Conservation (phyloP, 345 rosid genomes). For the Lagerstroemia speciosa region DNA sequence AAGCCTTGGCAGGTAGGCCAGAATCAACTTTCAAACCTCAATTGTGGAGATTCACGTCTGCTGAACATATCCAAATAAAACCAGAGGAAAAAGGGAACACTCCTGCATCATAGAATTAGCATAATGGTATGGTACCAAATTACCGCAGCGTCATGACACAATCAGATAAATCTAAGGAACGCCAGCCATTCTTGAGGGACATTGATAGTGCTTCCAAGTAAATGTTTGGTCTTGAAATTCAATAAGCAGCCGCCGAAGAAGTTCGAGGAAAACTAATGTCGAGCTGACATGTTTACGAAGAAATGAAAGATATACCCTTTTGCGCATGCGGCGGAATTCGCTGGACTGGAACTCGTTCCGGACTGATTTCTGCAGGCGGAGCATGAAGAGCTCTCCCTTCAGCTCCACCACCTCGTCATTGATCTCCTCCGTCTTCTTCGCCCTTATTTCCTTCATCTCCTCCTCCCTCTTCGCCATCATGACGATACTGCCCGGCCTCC, state of each 20-base stretch:
- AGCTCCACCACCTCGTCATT: slow-evolving; percentile 80
- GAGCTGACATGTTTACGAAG: slow-evolving; percentile 1
- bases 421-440: slow-evolving; percentile 60
- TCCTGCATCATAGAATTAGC: too few species aligned
- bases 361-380: slow-evolving; percentile 70
- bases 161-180: background rate
- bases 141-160: too few species aligned
- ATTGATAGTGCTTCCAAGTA: background rate
- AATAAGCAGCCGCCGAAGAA: too few species aligned
- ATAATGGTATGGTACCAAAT: too few species aligned
- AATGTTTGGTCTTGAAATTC: background rate
- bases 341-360: slow-evolving; percentile 89
- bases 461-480: slow-evolving; percentile 74
- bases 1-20: too few species aligned
- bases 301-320: slow-evolving; percentile 37
- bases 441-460: slow-evolving; percentile 69
- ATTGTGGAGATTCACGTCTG: too few species aligned
- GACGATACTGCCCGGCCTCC: slow-evolving; percentile 21
- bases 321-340: slow-evolving; percentile 83
- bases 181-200: background rate
- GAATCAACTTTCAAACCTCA: too few species aligned
- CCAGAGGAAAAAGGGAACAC: too few species aligned
- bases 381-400: slow-evolving; percentile 93
- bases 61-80: too few species aligned
- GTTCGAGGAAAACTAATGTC: background rate